phyloP scores from a whole-genome alignment of 192 early-diverging fungal genomes.

The Rhizophlyctis rosea region DNA sequence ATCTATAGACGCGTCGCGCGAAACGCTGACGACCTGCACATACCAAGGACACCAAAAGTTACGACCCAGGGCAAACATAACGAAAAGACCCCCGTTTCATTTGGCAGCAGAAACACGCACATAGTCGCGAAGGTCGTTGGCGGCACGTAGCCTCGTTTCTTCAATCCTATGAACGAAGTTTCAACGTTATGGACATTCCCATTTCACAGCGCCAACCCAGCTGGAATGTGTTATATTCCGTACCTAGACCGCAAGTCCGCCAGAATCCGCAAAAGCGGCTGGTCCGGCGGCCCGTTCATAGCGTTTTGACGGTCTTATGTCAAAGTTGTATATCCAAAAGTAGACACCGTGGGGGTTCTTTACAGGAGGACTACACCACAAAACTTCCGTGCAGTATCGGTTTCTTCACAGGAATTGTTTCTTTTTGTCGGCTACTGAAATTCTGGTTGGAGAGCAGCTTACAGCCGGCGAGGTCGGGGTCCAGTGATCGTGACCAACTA shows the following conservation, averaged over 20 bases:
- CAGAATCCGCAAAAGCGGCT: constrained; percentile 15
- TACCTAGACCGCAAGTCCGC: constrained; percentile 16
- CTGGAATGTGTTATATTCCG: background rate
- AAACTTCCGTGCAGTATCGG: too few species aligned
- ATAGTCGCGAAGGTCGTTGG: constrained; percentile 59
- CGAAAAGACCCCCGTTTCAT: too few species aligned
- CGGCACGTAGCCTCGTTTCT: constrained; percentile 54
- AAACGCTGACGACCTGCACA: constrained; percentile 47
- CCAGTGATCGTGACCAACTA: too few species aligned
- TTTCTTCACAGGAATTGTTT: too few species aligned
- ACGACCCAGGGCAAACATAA: background rate
- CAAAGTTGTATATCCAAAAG: too few species aligned
- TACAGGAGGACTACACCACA: too few species aligned
- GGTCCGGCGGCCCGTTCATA: too few species aligned
- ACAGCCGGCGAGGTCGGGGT: too few species aligned
- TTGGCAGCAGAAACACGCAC: constrained; percentile 38
- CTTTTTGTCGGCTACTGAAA: too few species aligned
- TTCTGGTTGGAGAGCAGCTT: too few species aligned
- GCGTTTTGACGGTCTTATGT: too few species aligned
- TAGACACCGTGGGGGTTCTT: too few species aligned
- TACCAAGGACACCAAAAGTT: background rate
- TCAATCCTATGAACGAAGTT: constrained; percentile 48
- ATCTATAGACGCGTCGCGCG: constrained; percentile 71
- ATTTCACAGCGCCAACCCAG: background rate
- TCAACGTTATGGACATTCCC: background rate